Base-by-base conservation (phyloP, 192 early-diverging fungal species). In the Mortierella alpina region DNA sequence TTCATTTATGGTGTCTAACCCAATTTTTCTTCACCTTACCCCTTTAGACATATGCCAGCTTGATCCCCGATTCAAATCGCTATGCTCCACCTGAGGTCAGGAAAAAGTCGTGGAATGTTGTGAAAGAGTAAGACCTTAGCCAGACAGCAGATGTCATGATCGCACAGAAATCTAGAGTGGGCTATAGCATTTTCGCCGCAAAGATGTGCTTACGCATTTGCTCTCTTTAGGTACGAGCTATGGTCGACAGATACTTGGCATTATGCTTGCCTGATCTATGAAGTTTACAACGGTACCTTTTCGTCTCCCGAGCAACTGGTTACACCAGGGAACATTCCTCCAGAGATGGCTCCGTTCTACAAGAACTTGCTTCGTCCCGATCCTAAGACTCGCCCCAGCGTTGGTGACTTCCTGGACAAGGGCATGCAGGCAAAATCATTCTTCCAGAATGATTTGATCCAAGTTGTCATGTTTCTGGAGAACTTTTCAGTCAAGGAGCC, bases 401-500 rank as follows among this genome's bases (percentile, higher is more conserved):
- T 95, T 13, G 87, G 82, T 5, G 86, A 86, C 40, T 94, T 97
- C 55, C 81, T 97, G 22, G 91, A 94, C 45, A 75, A 84, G 22
- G 93, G 91, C 18, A 63, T 84, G 48, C 84, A 84, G 5, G 75
- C 86, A 0, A 79, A 84, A 46, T 91, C 91, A 8, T 96, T 91
- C 70, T 95, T 98, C 75, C 88, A 94, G 58, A 92, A 88, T 20
- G 92, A 93, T 58, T 94, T 99, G 70, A 88, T 99, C 7, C 84
- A 86, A n/a, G 88, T 92, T 15, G 93, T 91, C 65, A 62, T 94
- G 39, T 97, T 96, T 47, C 72, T 99, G n/a, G 97, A 99, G 66
- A 93, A 96, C 80, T 91, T 98, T 58, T 90, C 90, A 44, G 91
- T 99, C 59, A 97, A 97, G 72, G 96, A 97, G 47, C 86, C 90